Evolutionary conservation across 139 green algal genomes (phyloP).

Genomic region (Chlorella sp.): DNA sequence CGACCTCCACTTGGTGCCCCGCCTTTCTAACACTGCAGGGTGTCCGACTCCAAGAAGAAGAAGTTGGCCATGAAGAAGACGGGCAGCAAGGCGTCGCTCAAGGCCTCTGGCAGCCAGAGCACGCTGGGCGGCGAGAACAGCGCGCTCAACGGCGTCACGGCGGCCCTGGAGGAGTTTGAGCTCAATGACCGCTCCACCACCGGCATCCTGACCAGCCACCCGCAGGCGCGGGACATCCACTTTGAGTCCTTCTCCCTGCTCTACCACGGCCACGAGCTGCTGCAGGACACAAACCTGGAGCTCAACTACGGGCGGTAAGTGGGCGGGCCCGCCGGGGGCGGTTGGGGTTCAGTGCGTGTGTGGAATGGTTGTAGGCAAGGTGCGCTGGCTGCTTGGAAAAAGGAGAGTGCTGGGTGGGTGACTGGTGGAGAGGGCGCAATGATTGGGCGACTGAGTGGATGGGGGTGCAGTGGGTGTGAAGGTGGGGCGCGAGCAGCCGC

Average conservation of each 20-base stretch:
- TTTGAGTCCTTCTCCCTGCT: conserved; percentile 84
- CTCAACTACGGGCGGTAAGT: conserved; percentile 81
- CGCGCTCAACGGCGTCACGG: conserved; percentile 8
- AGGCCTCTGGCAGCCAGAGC: conserved; percentile 9
- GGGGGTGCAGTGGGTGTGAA: too few species aligned
- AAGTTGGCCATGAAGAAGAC: conserved; percentile 38
- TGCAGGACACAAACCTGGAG: conserved; percentile 78
- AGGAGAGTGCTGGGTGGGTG: too few species aligned
- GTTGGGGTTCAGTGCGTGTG: too few species aligned
- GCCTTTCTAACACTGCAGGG: conserved; percentile 28
- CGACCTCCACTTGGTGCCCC: not conserved
- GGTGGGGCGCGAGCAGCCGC: too few species aligned
- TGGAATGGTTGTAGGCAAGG: too few species aligned
- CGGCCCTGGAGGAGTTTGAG: conserved; percentile 31
- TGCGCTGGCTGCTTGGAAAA: too few species aligned
- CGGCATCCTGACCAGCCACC: conserved; percentile 80
- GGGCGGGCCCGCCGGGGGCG: not conserved
- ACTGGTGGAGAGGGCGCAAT: too few species aligned
- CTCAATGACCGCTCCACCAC: conserved; percentile 69
- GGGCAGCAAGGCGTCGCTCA: conserved; percentile 28
- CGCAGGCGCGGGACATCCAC: conserved; percentile 82
- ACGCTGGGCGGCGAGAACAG: conserved; percentile 18
- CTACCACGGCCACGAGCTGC: conserved; percentile 86
- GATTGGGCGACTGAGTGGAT: too few species aligned
- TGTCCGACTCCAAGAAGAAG: conserved; percentile 73